These are phyloP conservation scores for Gracilariopsis chorda DNA, from an alignment of 23 red algal genomes.

Conservation along the genomic window DNA sequence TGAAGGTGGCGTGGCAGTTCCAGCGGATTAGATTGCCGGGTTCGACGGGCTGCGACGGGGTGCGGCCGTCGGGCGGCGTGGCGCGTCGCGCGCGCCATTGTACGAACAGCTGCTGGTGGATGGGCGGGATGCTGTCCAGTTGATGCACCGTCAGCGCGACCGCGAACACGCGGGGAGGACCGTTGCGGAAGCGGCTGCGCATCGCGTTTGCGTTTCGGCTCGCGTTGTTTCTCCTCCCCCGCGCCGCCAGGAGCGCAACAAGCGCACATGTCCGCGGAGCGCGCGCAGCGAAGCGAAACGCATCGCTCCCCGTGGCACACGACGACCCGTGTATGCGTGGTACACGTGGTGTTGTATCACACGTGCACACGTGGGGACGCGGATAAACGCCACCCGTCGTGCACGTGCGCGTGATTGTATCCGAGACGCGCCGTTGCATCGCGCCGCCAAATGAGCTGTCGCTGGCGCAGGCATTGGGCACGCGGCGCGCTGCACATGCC, in stretches of 20 bases:
- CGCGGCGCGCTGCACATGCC: not conserved
- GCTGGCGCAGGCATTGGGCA: no score
- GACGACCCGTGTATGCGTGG: not conserved
- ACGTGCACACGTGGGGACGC: no score
- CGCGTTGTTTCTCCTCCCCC: no score
- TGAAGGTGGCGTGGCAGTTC: not conserved
- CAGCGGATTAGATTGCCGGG: conserved; percentile 36
- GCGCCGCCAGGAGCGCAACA: no score
- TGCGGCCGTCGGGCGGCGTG: conserved; percentile 30
- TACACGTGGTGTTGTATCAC: no score
- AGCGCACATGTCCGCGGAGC: no score
- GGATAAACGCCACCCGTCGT: no score
- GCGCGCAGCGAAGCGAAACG: no score
- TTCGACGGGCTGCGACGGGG: conserved; percentile 31
- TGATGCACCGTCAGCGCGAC: conserved; percentile 31
- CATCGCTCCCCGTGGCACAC: not conserved
- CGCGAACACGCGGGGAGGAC: conserved; percentile 21
- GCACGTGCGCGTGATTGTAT: no score
- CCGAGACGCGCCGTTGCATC: no score
- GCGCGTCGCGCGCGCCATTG: conserved; percentile 47
- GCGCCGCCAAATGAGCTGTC: no score
- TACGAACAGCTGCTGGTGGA: conserved; percentile 45
- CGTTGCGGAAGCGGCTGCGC: conserved; percentile 13
- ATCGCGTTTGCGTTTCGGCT: not conserved
- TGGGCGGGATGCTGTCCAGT: conserved; percentile 45